Base-by-base conservation (phyloP, 1,284 basidiomycete genomes). In the Leccinum pachyderme region DNA sequence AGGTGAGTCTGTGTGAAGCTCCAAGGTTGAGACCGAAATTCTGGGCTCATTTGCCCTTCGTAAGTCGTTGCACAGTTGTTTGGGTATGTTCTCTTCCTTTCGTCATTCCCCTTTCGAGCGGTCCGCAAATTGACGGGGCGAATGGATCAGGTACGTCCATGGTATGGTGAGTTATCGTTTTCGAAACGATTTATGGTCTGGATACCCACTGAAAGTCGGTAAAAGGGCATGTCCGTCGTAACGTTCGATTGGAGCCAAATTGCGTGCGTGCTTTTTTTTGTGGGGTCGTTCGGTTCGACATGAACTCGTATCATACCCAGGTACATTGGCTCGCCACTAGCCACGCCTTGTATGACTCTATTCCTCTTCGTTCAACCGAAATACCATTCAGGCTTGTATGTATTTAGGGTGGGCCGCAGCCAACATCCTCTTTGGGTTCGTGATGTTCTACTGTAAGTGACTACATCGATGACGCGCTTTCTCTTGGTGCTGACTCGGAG, bases 381-480 rank as follows among this genome's bases (percentile, higher is more conserved):
- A 39, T 11, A 7, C 4, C 28, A 4, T 54, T 57, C 29, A 33
- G 55, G 25, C 15, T 2, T 22, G 15, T 44, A 49, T 6, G 15
- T 51, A 46, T 24, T 65, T 59, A 54, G 77, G 76, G 80, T 81
- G 80, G 78, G 77, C 79, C 0, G 71, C 75, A 52, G 84, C 81
- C 49, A 92, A 92, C 69, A 77, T 89, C 37, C 77, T 83, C 11
- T 69, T 75, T 22, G 88, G 86, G 0, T 91, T 91, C 63, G 67
- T 87, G 32, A 56, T 86, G 41, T 80, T 82, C 64, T 80, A 77
- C 61, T 81, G 81, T 73, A 50, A 1, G 68, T 60, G 4, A 2
- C 31, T 31, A 39, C 12, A 4, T 24, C 24, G n/a, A 7, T n/a
- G 37, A 18, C 13, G 8, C 1, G 12, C 7, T 13, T 12, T 43